These are phyloP conservation scores for Triangularia verruculosa DNA, from an alignment of 2,329 filamentous ascomycete genomes.

Conservation along the genomic window DNA sequence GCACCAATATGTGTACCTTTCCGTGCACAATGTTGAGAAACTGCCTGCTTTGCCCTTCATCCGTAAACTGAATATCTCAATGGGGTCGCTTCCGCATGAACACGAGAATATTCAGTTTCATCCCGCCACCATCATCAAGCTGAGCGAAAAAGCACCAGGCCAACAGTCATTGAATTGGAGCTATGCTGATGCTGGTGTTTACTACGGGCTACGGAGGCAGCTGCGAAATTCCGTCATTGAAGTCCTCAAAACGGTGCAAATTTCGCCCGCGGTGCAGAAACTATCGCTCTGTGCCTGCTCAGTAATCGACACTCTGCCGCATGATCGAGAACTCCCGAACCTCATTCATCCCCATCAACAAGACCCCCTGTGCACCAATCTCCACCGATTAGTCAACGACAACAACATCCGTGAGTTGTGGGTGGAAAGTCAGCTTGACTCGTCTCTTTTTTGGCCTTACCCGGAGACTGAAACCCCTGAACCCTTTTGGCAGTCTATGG, in stretches of 20 bases:
- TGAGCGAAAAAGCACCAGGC: background rate
- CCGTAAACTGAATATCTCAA: background rate
- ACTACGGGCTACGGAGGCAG: background rate
- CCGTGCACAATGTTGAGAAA: background rate
- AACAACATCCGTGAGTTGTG: background rate
- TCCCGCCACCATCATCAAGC: background rate
- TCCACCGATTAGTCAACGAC: background rate
- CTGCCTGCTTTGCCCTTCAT: background rate
- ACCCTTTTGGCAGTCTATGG: background rate
- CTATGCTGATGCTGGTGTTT: background rate
- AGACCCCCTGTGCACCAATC: background rate
- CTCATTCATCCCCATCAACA: background rate
- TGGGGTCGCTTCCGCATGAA: too few species aligned
- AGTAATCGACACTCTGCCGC: background rate
- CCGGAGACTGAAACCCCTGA: background rate
- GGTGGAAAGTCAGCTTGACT: background rate
- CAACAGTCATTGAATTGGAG: background rate
- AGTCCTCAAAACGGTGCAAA: background rate
- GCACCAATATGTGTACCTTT: background rate
- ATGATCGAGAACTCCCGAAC: background rate
- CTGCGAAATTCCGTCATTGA: background rate
- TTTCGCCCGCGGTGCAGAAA: background rate
- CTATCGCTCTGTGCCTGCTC: background rate
- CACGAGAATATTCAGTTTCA: too few species aligned
- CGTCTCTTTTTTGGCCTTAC: conserved; percentile 9